A percentile compares a stretch with the other conserved stretches of the same genome.
Conservation (phyloP, 2,329 filamentous ascomycete genomes). For the Volutella citrinella region DNA sequence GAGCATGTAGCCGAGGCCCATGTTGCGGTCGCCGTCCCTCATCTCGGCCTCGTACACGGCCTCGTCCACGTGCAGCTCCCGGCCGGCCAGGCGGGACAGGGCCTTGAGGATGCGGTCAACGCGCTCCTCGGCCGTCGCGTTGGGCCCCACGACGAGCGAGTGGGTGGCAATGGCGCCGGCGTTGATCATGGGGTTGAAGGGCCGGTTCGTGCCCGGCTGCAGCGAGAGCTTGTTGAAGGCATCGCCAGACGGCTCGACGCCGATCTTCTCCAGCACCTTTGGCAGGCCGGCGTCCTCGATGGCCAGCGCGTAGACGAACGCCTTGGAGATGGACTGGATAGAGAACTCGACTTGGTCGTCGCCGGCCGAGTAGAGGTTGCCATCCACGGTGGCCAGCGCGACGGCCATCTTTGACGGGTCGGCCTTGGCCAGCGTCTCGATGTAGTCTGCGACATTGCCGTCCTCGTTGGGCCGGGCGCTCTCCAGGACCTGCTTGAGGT, state of each 20-base stretch:
- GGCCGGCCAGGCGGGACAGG: conserved; percentile 33
- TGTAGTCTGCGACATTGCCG: conserved; percentile 34
- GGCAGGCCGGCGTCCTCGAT: conserved; percentile 36
- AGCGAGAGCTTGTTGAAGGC: conserved; percentile 35
- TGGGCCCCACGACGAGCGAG: conserved; percentile 26
- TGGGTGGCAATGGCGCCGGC: conserved; percentile 33
- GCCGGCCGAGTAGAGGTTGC: conserved; percentile 36
- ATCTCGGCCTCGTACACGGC: conserved; percentile 37
- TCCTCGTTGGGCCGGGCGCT: conserved; percentile 26
- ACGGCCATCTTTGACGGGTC: conserved; percentile 38
- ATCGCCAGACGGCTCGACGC: conserved; percentile 38
- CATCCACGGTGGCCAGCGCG: conserved; percentile 38
- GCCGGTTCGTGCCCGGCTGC: conserved; percentile 27
- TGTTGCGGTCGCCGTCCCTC: conserved; percentile 31
- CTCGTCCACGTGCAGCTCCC: conserved; percentile 34
- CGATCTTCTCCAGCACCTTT: conserved; percentile 36
- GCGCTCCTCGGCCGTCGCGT: conserved; percentile 33
- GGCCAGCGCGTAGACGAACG: conserved; percentile 38
- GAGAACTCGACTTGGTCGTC: conserved; percentile 38
- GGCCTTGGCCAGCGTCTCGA: conserved; percentile 35
- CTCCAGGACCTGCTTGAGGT: conserved; percentile 30
- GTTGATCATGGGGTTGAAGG: conserved; percentile 37
- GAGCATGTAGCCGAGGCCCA: conserved; percentile 38
- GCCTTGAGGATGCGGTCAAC: conserved; percentile 33
- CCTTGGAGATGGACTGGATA: conserved; percentile 40